phyloP scores from a whole-genome alignment of 257 asterid species.

The Solanum ahanhuiri region DNA sequence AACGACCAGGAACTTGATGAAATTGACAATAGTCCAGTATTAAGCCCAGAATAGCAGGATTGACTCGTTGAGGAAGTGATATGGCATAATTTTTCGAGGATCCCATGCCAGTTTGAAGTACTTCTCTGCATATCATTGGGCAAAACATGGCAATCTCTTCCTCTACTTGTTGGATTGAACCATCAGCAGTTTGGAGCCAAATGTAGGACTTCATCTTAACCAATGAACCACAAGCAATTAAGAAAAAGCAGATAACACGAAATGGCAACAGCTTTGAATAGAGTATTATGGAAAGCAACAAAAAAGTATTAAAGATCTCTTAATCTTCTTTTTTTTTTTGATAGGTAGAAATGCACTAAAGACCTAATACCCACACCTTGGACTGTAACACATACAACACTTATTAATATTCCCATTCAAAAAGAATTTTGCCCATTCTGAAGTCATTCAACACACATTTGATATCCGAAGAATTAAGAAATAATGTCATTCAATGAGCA shows the following conservation, averaged over 20 bases:
- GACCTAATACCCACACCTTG: background rate
- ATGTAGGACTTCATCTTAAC: slow-evolving; percentile 58
- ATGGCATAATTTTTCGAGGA: slow-evolving; percentile 78
- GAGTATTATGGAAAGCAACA: background rate
- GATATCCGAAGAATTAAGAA: background rate
- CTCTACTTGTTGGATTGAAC: slow-evolving; percentile 76
- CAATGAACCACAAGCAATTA: background rate
- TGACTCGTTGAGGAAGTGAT: slow-evolving; percentile 84
- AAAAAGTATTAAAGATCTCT: background rate
- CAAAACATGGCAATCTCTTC: slow-evolving; percentile 84
- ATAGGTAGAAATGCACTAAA: background rate
- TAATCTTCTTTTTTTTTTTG: background rate
- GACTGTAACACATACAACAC: background rate
- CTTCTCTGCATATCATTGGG: slow-evolving; percentile 79
- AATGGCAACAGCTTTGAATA: background rate
- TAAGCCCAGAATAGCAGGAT: slow-evolving; percentile 70
- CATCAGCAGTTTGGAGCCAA: slow-evolving; percentile 88
- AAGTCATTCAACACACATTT: background rate
- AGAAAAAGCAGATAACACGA: background rate
- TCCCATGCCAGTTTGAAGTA: slow-evolving; percentile 63
- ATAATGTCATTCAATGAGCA: background rate
- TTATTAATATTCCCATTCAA: background rate
- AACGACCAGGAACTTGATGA: slow-evolving; percentile 88
- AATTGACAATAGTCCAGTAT: slow-evolving; percentile 86
- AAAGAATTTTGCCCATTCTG: background rate